These are phyloP conservation scores for Pleurotus platypus DNA, from an alignment of 768 basidiomycete species.

Conservation along the genomic window DNA sequence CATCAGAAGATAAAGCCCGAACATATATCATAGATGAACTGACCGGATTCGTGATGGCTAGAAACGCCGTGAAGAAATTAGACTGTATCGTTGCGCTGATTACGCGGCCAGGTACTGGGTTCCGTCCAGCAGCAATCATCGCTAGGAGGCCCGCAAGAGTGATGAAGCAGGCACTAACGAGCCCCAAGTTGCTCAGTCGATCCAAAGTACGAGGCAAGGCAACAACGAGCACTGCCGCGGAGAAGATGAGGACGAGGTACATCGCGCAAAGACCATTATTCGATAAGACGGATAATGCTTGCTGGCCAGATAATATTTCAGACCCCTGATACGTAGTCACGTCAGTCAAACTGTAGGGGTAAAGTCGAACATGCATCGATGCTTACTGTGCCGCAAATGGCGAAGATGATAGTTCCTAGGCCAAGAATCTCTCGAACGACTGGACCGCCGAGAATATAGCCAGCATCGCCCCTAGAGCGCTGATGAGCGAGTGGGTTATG, in stretches of 20 bases:
- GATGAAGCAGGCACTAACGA: conserved; percentile 39
- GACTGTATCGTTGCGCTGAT: conserved; percentile 33
- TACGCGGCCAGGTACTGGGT: conserved; percentile 37
- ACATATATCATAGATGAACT: conserved; percentile 8
- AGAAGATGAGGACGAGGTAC: conserved; percentile 42
- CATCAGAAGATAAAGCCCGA: not conserved
- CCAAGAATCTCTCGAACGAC: conserved; percentile 42
- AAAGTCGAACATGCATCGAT: conserved; percentile 10
- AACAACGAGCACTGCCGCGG: conserved; percentile 35
- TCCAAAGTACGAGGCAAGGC: conserved; percentile 46
- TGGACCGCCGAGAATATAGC: conserved; percentile 44
- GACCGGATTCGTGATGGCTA: conserved; percentile 53
- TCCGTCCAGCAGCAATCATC: conserved; percentile 47
- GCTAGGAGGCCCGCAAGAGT: conserved; percentile 41
- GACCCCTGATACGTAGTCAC: conserved; percentile 30
- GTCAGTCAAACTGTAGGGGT: not conserved
- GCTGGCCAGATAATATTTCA: conserved; percentile 47
- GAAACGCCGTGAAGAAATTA: conserved; percentile 44
- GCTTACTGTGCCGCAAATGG: conserved; percentile 41
- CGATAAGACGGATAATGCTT: conserved; percentile 45
- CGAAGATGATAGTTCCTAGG: conserved; percentile 45
- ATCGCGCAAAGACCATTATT: conserved; percentile 45
- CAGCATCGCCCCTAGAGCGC: conserved; percentile 42
- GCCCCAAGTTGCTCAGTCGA: conserved; percentile 42
- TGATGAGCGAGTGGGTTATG: too few species aligned